Evolutionary conservation across 148 eudicot species (phyloP), one percentile per base, ranked within the genome.

Genomic region (Bassia scoparia): DNA sequence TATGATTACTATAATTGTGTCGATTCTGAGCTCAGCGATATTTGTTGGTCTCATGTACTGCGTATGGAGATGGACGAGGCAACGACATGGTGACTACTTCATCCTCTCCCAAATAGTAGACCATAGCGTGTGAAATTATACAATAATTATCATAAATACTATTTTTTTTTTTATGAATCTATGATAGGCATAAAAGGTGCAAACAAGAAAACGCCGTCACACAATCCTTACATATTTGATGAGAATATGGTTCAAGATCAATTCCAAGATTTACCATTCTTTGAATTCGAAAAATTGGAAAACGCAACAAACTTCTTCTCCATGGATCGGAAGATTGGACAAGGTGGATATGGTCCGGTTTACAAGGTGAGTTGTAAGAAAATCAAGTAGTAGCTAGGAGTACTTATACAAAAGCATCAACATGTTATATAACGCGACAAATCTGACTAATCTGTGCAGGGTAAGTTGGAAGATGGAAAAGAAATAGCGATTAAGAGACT

Each of bases 291-390:
- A 72, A 34, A 60, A 24, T 69, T 87, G 7, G 74, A 77, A 29
- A 65, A 66, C 14, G 92, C 92, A 34, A 86, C 92, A 5, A 66
- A 77, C 20, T 61, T 74, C 55, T 88, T 88, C 35, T 15, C 58
- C 0, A 16, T 49, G 14, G 18, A 14, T 3, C 84, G 77, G 44
- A 80, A 80, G 74, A 77, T 88, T 20, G 92, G 91, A 23, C 78
- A 71, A 61, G 91, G 89, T 66, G 91, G 89, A 58, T 87, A 85
- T 49, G 91, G 91, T 30, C 78, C 78, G 0, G 89, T 88, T 35
- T 87, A 80, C 67, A 80, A 79, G 86, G 90, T 76, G 17, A 70
- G 13, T 29, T 64, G n/a, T n/a, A n/a, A n/a, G n/a, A n/a, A n/a
- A n/a, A n/a, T n/a, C n/a, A n/a, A n/a, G n/a, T n/a, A n/a, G n/a